These are phyloP conservation scores for Neonectria hederae DNA, from an alignment of 2,329 filamentous ascomycete genomes.

Conservation along the genomic window DNA sequence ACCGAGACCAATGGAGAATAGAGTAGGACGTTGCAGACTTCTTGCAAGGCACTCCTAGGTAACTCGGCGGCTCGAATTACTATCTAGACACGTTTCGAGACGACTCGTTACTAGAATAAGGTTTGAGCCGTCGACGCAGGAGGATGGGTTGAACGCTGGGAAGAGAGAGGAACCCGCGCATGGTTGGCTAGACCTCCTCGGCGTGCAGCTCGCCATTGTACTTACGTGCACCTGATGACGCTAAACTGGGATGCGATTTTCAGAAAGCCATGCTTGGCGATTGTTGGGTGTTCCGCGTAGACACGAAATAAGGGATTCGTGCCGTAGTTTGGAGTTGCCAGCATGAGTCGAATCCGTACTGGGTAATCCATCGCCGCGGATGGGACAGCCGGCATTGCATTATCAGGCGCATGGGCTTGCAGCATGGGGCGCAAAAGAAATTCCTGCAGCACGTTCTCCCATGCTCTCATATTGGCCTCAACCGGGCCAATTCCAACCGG, in stretches of 20 bases:
- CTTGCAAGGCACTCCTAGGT: neutral
- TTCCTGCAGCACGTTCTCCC: conserved; percentile 1
- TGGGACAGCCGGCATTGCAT: conserved; percentile 12
- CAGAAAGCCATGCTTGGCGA: conserved; percentile 16
- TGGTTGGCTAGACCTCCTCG: neutral
- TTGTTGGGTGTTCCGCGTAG: neutral
- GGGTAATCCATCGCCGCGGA: neutral
- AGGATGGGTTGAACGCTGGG: conserved; percentile 6
- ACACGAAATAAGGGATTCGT: neutral
- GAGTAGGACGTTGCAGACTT: neutral
- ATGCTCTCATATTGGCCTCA: neutral
- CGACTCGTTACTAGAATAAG: conserved; percentile 21
- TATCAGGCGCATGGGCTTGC: conserved; percentile 11
- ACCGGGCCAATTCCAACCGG: neutral
- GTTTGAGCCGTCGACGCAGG: conserved; percentile 12
- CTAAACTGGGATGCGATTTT: conserved; percentile 25
- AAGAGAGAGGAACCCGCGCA: conserved; percentile 3
- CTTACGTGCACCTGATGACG: conserved; percentile 18
- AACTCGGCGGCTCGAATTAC: neutral
- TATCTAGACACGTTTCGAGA: conserved; percentile 11
- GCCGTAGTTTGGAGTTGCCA: neutral
- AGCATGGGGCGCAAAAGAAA: conserved; percentile 13
- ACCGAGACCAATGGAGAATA: conserved; percentile 1
- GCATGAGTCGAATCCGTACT: neutral
- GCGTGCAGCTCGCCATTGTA: neutral